Evolutionary conservation across 2,329 filamentous ascomycete species (phyloP).

Genomic region (Neurospora crassa): DNA sequence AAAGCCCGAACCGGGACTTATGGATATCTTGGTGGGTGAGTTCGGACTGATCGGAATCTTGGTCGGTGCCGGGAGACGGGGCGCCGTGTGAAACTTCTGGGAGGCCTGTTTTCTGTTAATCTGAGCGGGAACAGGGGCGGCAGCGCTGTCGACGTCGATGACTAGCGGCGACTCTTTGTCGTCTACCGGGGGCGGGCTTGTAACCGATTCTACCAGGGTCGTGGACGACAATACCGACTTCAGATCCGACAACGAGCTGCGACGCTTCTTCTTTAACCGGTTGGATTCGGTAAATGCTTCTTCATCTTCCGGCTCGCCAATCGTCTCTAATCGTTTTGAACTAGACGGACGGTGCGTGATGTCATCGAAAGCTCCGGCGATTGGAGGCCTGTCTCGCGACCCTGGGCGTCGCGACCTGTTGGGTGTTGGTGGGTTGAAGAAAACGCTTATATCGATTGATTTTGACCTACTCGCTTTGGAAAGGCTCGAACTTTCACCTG

Average conservation of each 20-base stretch:
- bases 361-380: conserved; percentile 55
- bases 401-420: conserved; percentile 41
- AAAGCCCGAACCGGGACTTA: not conserved
- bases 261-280: conserved; percentile 64
- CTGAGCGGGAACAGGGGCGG: conserved; percentile 36
- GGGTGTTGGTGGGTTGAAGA: conserved; percentile 28
- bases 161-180: conserved; percentile 20
- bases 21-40: conserved; percentile 14
- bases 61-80: conserved; percentile 22
- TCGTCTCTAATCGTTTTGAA: conserved; percentile 49
- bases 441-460: conserved; percentile 62
- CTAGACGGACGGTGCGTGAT: conserved; percentile 41
- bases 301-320: conserved; percentile 45
- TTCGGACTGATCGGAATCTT: conserved; percentile 42
- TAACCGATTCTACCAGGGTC: conserved; percentile 31
- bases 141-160: conserved; percentile 16
- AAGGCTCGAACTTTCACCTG: conserved; percentile 52
- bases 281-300: conserved; percentile 23
- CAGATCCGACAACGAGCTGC: conserved; percentile 86
- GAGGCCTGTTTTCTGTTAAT: conserved; percentile 44
- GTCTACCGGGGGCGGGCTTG: conserved; percentile 15
- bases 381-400: conserved; percentile 50
- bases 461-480: conserved; percentile 62
- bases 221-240: conserved; percentile 53
- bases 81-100: conserved; percentile 47